Evolutionary conservation across 2,329 filamentous ascomycete genomes (phyloP).

Genomic region (Aspergillus glaucus): DNA sequence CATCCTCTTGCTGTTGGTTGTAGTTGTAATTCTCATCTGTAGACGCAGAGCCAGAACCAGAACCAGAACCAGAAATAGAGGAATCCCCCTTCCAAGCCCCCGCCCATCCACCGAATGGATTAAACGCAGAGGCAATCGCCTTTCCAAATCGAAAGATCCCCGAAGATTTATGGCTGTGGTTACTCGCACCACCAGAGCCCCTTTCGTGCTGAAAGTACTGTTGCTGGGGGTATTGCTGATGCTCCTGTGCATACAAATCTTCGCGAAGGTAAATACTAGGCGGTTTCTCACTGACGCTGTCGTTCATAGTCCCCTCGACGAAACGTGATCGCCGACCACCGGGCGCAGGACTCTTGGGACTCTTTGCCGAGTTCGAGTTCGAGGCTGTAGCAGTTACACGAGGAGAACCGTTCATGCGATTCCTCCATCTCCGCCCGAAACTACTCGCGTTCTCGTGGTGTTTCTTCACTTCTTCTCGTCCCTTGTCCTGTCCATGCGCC

Average conservation of each 20-base stretch:
- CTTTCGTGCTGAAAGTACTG: neutral
- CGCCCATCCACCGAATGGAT: conserved; percentile 46
- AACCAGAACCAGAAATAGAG: conserved; percentile 8
- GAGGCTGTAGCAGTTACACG: conserved; percentile 8
- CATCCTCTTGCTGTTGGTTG: conserved; percentile 34
- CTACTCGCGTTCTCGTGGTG: neutral
- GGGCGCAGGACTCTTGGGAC: conserved; percentile 2
- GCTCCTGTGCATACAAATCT: conserved; percentile 17
- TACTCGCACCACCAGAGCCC: conserved; percentile 4
- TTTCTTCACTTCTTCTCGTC: conserved; percentile 1
- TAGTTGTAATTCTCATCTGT: conserved; percentile 28
- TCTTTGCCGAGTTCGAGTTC: neutral
- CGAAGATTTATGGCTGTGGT: conserved; percentile 32
- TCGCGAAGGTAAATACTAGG: conserved; percentile 59
- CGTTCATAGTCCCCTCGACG: conserved; percentile 78
- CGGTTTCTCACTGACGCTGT: conserved; percentile 65
- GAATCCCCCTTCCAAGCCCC: conserved; percentile 36
- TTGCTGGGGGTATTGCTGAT: neutral
- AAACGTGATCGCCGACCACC: conserved; percentile 57
- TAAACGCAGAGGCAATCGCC: conserved; percentile 49
- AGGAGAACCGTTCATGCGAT: conserved; percentile 4
- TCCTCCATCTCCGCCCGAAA: conserved; percentile 7
- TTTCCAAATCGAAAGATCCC: conserved; percentile 53
- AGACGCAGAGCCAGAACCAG: conserved; percentile 1
- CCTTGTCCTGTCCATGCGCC: neutral